Base-by-base conservation (phyloP, 768 basidiomycete species). In the Leucocoprinus leucothites region DNA sequence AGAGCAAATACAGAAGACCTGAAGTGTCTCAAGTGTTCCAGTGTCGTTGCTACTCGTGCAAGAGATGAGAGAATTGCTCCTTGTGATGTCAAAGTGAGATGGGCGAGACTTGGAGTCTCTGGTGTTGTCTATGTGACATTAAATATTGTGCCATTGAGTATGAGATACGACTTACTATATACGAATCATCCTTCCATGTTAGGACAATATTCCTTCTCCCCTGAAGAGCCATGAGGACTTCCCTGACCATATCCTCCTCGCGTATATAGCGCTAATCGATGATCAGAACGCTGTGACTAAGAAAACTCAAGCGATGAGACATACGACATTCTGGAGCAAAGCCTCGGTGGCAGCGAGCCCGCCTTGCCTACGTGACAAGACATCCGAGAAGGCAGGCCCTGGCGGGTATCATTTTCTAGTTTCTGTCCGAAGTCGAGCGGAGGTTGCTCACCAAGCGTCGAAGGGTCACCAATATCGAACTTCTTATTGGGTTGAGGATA, bases 201-300 rank as follows among this genome's bases (percentile, higher is more conserved):
- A 89, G 67, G 60, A 89, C 67, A 36, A 85, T 69, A 58, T 85
- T 90, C 46, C 74, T 78, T 51, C 79, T 76, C 0, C 91, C 91
- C 74, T 92, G 89, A 3, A 92, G 69, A 26, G 81, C 81, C 67
- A 90, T 86, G 11, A 92, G 72, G 2, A 91, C 73, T 61, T 94
- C 91, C 3, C 91, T 80, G 4, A 91, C 85, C 36, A 86, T 84
- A 59, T 91, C 85, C 48, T 83, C 78, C 68, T 93, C 91, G 49
- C 82, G 67, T 22, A 92, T 87, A 58, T 86, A 86, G 66, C 67
- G 81, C 87, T 91, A 61, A 11, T 13, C 3, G 57, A 44, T 19
- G 1, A 9, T 26, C 48, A 38, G 25, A 16, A 31, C 22, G 14
- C n/a, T n/a, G 6, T 13, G 11, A 21, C 16, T 14, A 2, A 1